Conservation (phyloP, 768 basidiomycete species). For the Agaricus sinodeliciosus region DNA sequence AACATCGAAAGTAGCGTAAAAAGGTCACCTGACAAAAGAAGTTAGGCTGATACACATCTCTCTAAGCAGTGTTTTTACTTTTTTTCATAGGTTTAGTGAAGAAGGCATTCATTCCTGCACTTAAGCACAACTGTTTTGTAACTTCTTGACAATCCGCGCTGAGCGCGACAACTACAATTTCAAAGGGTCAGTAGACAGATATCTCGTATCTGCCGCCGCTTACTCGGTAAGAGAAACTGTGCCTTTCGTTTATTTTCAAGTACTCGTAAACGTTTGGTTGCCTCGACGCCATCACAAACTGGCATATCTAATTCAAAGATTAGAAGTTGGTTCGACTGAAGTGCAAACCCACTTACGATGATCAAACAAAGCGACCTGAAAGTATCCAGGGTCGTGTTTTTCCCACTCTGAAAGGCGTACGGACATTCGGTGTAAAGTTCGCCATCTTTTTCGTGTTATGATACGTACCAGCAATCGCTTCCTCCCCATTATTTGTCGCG, state of each 20-base stretch:
- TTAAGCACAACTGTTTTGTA: slow-evolving; percentile 69
- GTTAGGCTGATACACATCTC: neutral
- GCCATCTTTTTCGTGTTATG: neutral
- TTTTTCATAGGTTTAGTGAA: slow-evolving; percentile 68
- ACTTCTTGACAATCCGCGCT: slow-evolving; percentile 76
- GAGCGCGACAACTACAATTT: slow-evolving; percentile 52
- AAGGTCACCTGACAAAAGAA: slow-evolving; percentile 38
- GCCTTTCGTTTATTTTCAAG: slow-evolving; percentile 54
- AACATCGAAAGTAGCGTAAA: slow-evolving; percentile 49
- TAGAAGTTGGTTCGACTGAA: neutral
- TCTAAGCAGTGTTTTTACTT: slow-evolving; percentile 25
- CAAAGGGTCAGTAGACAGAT: neutral
- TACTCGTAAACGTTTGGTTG: slow-evolving; percentile 54
- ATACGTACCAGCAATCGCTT: slow-evolving; percentile 48
- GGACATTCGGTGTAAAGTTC: neutral
- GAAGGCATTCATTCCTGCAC: slow-evolving; percentile 74
- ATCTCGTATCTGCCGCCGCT: slow-evolving; percentile 16
- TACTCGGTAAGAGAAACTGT: slow-evolving; percentile 48
- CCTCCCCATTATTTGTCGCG: slow-evolving; percentile 62
- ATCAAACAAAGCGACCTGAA: slow-evolving; percentile 66
- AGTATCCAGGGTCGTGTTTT: slow-evolving; percentile 58
- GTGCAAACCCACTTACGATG: slow-evolving; percentile 43
- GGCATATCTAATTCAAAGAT: slow-evolving; percentile 56
- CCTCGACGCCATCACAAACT: slow-evolving; percentile 71
- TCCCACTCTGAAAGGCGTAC: slow-evolving; percentile 50